phyloP scores from a whole-genome alignment of 305 asterid genomes.

The Fraxinus floribunda region DNA sequence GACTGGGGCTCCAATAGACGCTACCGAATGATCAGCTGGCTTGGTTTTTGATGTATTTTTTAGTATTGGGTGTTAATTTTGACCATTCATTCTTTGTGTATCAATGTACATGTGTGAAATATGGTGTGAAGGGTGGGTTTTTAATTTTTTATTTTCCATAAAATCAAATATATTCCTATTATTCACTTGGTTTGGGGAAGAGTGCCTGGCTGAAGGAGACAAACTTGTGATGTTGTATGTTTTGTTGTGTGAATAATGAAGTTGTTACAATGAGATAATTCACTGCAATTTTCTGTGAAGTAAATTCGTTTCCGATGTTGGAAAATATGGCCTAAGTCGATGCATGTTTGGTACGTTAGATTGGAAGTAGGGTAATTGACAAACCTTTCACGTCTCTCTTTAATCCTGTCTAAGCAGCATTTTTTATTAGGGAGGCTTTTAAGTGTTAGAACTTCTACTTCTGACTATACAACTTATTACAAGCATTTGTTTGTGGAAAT shows the following conservation, averaged over 20 bases:
- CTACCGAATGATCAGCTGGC: slow-evolving; percentile 29
- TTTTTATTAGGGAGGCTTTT: background rate
- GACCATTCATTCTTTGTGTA: slow-evolving; percentile 25
- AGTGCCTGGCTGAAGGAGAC: slow-evolving; percentile 7
- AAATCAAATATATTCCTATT: background rate
- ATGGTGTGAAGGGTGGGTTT: background rate
- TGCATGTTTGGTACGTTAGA: background rate
- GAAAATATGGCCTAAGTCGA: background rate
- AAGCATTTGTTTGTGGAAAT: background rate
- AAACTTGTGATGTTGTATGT: slow-evolving; percentile 13
- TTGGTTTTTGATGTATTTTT: background rate
- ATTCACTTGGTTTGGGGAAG: background rate
- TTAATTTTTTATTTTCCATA: background rate
- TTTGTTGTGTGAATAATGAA: slow-evolving; percentile 23
- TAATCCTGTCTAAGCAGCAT: background rate
- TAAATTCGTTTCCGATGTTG: background rate
- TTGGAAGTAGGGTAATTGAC: background rate
- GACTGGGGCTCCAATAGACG: slow-evolving; percentile 68
- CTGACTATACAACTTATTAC: background rate
- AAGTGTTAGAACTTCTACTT: background rate
- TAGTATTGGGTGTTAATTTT: slow-evolving; percentile 11
- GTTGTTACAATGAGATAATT: background rate
- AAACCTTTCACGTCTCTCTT: background rate
- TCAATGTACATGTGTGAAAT: slow-evolving; percentile 28
- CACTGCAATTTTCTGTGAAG: background rate